Base-by-base conservation (phyloP, 495 filamentous ascomycete species). In the Rhizodiscina lignyota region DNA sequence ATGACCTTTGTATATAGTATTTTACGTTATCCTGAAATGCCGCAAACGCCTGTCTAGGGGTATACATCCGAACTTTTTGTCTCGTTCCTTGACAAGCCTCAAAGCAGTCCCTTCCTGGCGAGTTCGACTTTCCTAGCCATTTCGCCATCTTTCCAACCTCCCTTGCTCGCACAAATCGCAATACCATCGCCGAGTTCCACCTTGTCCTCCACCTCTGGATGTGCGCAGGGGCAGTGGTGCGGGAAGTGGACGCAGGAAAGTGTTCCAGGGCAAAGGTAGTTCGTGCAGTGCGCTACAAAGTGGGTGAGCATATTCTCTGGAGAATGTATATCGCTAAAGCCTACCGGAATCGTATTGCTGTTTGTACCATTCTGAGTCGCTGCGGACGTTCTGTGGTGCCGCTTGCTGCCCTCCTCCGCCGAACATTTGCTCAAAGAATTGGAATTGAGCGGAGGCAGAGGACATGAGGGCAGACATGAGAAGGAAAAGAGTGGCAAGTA, bases 211-310 rank as follows among this genome's bases (percentile, higher is more conserved):
- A 80, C 66, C 12, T 62, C 58, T 4, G 82, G 77, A 60, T 79
- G 85, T 2, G 83, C 63, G 55, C 85, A 94, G 4, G 85, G 85
- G 53, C 85, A 94, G 58, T 94, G 85, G 55, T 92, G 84, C 5
- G 85, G 84, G 64, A 91, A 83, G 51, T 81, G 74, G 2, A 94
- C 85, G 61, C 85, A 94, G 4, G 83, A 77, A 18, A 94, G 69
- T 3, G 83, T 94, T 34, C 72, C 77, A 0, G 85, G 85, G 50
- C 85, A 94, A n/a, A 93, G 72, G 52, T 92, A 94, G 47, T 84
- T 81, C 40, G 77, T 68, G 62, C 85, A 94, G 51, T 70, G 73
- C 5, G 78, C 72, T 79, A 40, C 32, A n/a, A 36, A 22, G 13
- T 15, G 33, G 26, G 35, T n/a, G 24, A 31, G 37, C 16, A 24